A percentile compares a stretch with the other conserved stretches of the same genome.
Evolutionary conservation across 2,329 filamentous ascomycete species (phyloP).

Genomic region (Hawksworthiomyces lignivorus): DNA sequence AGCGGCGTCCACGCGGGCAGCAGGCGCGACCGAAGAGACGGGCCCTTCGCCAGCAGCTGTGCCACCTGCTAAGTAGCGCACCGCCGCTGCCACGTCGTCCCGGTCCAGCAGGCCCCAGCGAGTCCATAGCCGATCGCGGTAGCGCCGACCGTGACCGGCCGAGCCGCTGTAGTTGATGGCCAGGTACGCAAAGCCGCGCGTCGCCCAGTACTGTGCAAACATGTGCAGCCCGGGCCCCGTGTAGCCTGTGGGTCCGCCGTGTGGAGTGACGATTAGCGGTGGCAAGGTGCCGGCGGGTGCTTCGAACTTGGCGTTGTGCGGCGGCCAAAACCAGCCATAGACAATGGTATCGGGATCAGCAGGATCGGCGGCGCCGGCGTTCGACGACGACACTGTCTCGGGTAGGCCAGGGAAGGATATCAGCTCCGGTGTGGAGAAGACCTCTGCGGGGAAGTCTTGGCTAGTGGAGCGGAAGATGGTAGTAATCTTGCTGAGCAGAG

Average conservation of each 20-base stretch:
- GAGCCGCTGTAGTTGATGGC: constrained; percentile 46
- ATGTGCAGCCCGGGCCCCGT: constrained; percentile 35
- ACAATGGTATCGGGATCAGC: constrained; percentile 23
- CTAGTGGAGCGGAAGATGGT: constrained; percentile 27
- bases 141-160: constrained; percentile 41
- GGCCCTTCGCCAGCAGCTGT: too few relatives aligned
- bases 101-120: constrained; percentile 44
- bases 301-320: constrained; percentile 36
- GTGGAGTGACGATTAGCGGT: constrained; percentile 41
- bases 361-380: background rate
- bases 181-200: constrained; percentile 44
- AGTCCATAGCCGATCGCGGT: constrained; percentile 40
- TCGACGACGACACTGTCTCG: constrained; percentile 4
- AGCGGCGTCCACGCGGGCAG: constrained; percentile 14
- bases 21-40: too few relatives aligned
- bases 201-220: constrained; percentile 43
- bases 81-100: constrained; percentile 40
- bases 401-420: constrained; percentile 9
- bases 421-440: constrained; percentile 31
- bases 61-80: constrained; percentile 29
- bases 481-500: constrained; percentile 8
- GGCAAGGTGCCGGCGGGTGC: constrained; percentile 31
- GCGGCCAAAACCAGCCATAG: constrained; percentile 41
- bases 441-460: constrained; percentile 19
- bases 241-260: constrained; percentile 44